Evolutionary conservation across 805 yeast genomes (phyloP).

Genomic region (Priceomyces medius): DNA sequence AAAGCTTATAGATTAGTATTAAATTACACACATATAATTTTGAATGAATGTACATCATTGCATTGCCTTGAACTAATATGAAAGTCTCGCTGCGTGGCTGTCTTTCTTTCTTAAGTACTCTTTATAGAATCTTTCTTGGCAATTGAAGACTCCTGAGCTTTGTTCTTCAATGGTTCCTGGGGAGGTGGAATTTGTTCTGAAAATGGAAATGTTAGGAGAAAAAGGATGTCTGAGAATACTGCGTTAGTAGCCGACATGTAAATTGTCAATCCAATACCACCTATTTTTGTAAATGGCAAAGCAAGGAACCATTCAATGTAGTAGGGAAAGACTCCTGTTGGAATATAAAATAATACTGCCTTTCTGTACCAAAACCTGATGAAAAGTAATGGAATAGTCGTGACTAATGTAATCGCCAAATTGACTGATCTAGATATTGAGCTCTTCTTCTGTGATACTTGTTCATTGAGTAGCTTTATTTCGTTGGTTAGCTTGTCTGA

Average conservation of each 20-base stretch:
- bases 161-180: conserved; percentile 12
- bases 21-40: no score
- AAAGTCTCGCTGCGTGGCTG: no score
- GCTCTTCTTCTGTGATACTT: conserved; percentile 36
- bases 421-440: conserved; percentile 33
- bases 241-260: conserved; percentile 50
- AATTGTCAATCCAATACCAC: conserved; percentile 58
- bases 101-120: no score
- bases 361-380: conserved; percentile 55
- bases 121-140: no score
- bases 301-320: conserved; percentile 55
- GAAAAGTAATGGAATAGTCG: conserved; percentile 48
- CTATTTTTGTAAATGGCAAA: conserved; percentile 62
- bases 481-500: conserved; percentile 57
- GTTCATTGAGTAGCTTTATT: conserved; percentile 41
- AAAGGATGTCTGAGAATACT: conserved; percentile 24
- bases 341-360: conserved; percentile 56
- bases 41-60: not conserved
- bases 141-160: conserved; percentile 9
- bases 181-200: conserved; percentile 12
- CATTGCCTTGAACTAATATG: no score
- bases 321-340: conserved; percentile 55
- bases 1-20: conserved; percentile 6
- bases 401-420: conserved; percentile 32
- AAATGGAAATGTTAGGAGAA: conserved; percentile 21